These are phyloP conservation scores for Anthoceros angustus DNA, from an alignment of 225 moss, liverwort and hornwort genomes.

Conservation along the genomic window DNA sequence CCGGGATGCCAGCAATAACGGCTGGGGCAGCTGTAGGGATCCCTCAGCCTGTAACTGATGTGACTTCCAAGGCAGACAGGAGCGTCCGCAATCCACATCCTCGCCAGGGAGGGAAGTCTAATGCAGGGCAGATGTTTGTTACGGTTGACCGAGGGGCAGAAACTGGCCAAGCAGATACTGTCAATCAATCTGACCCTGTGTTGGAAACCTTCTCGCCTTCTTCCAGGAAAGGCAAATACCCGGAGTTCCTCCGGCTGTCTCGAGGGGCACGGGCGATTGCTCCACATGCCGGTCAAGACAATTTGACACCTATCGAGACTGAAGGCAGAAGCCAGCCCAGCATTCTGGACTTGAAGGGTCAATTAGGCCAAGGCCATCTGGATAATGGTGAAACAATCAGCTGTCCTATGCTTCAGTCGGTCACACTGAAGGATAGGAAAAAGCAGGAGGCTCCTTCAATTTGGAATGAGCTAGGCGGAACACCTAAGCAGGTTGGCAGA, in stretches of 20 bases:
- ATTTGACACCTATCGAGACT: not conserved
- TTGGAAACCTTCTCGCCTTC: slow-evolving; percentile 10
- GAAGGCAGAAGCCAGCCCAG: not conserved
- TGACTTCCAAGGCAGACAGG: slow-evolving; percentile 36
- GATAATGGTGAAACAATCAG: slow-evolving; percentile 24
- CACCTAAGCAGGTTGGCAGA: slow-evolving; percentile 1
- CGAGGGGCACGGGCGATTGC: slow-evolving; percentile 34
- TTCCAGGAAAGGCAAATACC: slow-evolving; percentile 41
- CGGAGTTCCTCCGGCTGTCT: slow-evolving; percentile 35
- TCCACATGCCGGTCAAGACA: not conserved
- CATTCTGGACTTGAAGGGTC: not conserved
- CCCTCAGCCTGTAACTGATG: slow-evolving; percentile 22
- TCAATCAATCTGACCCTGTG: not conserved
- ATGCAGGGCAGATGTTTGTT: slow-evolving; percentile 6
- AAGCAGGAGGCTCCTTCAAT: slow-evolving; percentile 34
- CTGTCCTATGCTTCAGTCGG: slow-evolving; percentile 10
- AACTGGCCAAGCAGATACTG: not conserved
- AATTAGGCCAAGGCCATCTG: slow-evolving; percentile 16
- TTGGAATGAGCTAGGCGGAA: slow-evolving; percentile 54
- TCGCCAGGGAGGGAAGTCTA: slow-evolving; percentile 30
- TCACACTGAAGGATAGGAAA: slow-evolving; percentile 43
- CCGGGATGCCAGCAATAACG: slow-evolving; percentile 7
- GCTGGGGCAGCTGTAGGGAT: slow-evolving; percentile 12
- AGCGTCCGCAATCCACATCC: slow-evolving; percentile 29
- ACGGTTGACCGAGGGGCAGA: slow-evolving; percentile 17